A percentile compares a stretch with the other conserved stretches of the same genome.
phyloP scores from a whole-genome alignment of 192 early-diverging fungal species.

The Haplosporangium gracile region DNA sequence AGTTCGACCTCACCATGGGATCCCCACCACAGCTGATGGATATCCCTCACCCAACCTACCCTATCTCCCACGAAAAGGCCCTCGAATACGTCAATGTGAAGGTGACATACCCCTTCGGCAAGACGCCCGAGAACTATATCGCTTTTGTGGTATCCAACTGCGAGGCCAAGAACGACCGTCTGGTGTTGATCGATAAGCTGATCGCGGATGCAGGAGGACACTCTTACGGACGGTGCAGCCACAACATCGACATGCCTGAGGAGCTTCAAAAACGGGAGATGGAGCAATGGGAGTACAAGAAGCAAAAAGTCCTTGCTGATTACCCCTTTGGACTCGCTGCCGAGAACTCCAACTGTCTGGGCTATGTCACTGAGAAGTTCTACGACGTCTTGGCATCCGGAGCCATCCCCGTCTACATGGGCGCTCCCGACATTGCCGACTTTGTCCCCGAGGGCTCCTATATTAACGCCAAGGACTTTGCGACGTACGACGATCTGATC shows the following conservation, averaged over 20 bases:
- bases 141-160: conserved; percentile 37
- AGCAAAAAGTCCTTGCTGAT: conserved; percentile 1
- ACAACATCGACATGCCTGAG: conserved; percentile 27
- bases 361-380: conserved; percentile 55
- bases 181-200: conserved; percentile 18
- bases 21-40: conserved; percentile 20
- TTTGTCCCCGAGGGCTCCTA: conserved; percentile 32
- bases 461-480: conserved; percentile 16
- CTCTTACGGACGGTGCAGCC: conserved; percentile 30
- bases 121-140: conserved; percentile 19
- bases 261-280: neutral
- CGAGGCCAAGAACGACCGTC: conserved; percentile 18
- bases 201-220: conserved; percentile 30
- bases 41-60: conserved; percentile 1
- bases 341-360: conserved; percentile 48
- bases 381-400: conserved; percentile 29
- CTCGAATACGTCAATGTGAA: neutral
- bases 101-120: conserved; percentile 5
- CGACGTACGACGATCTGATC: conserved; percentile 17
- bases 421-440: conserved; percentile 44
- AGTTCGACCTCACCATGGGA: conserved; percentile 32
- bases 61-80: neutral
- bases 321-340: conserved; percentile 38
- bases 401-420: conserved; percentile 47
- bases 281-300: neutral